Evolutionary conservation across 306 rosid species (phyloP).

Genomic region (Canavalia ensiformis): DNA sequence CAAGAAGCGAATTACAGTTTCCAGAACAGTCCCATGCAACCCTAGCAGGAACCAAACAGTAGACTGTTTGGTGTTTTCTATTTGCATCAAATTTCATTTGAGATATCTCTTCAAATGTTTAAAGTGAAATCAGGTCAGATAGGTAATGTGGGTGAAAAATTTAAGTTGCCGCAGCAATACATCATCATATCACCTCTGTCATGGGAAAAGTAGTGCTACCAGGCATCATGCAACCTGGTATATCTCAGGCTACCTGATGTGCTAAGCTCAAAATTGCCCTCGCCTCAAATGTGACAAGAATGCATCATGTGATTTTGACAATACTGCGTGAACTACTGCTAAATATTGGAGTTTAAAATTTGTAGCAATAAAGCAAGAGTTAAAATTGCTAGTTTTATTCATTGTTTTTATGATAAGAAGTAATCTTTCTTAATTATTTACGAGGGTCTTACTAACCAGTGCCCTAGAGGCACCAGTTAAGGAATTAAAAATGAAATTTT

Average conservation of each 20-base stretch:
- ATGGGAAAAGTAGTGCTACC: conserved; percentile 3
- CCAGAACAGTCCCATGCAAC: background rate
- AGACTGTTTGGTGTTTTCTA: background rate
- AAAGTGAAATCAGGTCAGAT: conserved; percentile 20
- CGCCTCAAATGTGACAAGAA: background rate
- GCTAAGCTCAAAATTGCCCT: conserved; percentile 29
- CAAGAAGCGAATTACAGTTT: conserved; percentile 19
- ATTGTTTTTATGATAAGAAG: background rate
- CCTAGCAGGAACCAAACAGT: background rate
- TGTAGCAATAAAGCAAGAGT: background rate
- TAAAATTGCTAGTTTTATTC: background rate
- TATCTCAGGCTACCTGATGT: conserved; percentile 24
- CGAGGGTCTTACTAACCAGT: too few species aligned
- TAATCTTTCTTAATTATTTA: background rate
- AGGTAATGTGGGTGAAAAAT: conserved; percentile 1
- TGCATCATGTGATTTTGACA: conserved; percentile 13
- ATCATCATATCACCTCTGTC: background rate
- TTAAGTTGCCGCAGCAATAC: conserved; percentile 2
- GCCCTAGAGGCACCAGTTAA: too few species aligned
- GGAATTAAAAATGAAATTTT: too few species aligned
- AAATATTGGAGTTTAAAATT: background rate
- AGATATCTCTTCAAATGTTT: background rate
- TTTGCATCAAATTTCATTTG: conserved; percentile 1
- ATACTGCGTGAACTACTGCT: conserved; percentile 15
- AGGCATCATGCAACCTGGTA: conserved; percentile 23